Evolutionary conservation across 495 filamentous ascomycete species (phyloP), one percentile per base, ranked within the genome.

Genomic region (Lepidopterella palustris): DNA sequence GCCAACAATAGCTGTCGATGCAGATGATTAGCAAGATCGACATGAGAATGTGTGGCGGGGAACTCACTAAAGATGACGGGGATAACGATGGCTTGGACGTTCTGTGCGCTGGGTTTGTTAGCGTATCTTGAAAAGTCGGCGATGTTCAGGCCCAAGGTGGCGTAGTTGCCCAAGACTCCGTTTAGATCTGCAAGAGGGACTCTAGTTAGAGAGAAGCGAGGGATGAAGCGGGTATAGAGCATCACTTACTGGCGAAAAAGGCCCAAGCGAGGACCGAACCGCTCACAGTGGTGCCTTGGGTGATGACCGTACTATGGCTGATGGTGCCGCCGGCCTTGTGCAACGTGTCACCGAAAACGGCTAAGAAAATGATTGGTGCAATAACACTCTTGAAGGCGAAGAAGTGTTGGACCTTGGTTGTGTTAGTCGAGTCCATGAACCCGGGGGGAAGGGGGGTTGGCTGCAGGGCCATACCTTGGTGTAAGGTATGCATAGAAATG

Each of bases 341-440:
- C 13, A 61, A 18, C n/a, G 51, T 61, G 45, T 61, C 59, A 26
- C 50, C 58, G 45, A 67, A 42, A 23, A 59, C 55, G 21, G 64
- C 64, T 8, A 67, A 29, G 45, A 62, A 63, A n/a, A 63, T 64
- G 27, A 60, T 56, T 1, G 62, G 62, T 55, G 59, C 62, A 31
- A 59, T 60, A 5, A 78, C 68, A 61, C 62, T 60, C 71, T 81
- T 81, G 69, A 79, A 74, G 26, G 76, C 65, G 63, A 81, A 81
- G 62, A 80, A 75, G 67, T 74, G 79, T 61, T 75, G 74, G 35
- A 59, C 57, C 29, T 54, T 32, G 28, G 24, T 28, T 3, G 24
- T 2, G 24, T 32, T 29, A 42, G 39, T 42, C 39, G 39, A 20
- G 39, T 42, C 2, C 39, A 9, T 42, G 39, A 9, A 42, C 2